These are phyloP conservation scores for Hypericum perforatum DNA, from an alignment of 345 rosid species.

Conservation along the genomic window DNA sequence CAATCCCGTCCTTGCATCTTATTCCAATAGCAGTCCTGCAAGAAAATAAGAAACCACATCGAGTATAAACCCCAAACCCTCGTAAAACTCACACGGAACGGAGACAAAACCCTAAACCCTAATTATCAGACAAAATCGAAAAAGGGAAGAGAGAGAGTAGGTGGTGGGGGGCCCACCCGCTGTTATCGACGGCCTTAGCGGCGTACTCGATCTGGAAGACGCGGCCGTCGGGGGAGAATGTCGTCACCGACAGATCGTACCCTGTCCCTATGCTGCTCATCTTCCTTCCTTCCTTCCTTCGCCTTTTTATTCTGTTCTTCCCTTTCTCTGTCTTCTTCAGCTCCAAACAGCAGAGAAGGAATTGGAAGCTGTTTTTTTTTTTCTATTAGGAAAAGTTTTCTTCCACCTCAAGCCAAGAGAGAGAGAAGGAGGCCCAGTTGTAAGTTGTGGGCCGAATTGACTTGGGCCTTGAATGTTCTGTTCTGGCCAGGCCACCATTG, in stretches of 20 bases:
- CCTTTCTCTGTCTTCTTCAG: background rate
- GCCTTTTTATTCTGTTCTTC: background rate
- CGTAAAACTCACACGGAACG: background rate
- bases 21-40: constrained; percentile 91
- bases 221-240: constrained; percentile 99
- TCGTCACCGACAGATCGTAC: constrained; percentile 98
- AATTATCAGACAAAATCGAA: background rate
- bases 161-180: constrained; percentile 58
- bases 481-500: too few relatives aligned
- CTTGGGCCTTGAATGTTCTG: too few relatives aligned
- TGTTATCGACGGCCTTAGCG: constrained; percentile 98
- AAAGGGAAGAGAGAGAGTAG: background rate
- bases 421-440: too few relatives aligned
- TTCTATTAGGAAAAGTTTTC: background rate
- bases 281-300: constrained; percentile 4
- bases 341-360: background rate
- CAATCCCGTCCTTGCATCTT: constrained; percentile 96
- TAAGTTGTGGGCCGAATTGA: too few relatives aligned
- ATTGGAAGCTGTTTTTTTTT: too few relatives aligned
- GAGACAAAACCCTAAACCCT: constrained; percentile 11
- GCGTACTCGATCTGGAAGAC: constrained; percentile 99
- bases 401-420: constrained; percentile 1
- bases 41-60: background rate
- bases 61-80: background rate
- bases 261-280: constrained; percentile 99